Percentiles rank a stretch among this genome's conserved stretches.
These are phyloP conservation scores for Stropharia rugosoannulata DNA, from an alignment of 768 basidiomycete species.

Conservation along the genomic window DNA sequence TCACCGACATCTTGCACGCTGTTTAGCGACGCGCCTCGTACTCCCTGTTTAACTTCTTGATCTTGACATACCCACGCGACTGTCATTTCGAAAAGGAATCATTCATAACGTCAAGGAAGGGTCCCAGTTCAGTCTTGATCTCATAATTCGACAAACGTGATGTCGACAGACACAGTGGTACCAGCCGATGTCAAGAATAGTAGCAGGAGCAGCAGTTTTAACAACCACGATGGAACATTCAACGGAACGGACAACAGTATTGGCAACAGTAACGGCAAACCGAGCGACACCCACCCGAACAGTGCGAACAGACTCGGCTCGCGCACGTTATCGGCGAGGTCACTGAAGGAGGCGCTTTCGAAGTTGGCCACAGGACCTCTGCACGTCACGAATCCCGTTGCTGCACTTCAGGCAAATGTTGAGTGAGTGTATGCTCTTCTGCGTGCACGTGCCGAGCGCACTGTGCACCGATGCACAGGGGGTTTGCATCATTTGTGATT, in stretches of 20 bases:
- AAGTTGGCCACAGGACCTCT: conserved; percentile 58
- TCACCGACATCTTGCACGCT: not conserved
- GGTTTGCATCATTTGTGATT: too few species aligned
- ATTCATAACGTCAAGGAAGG: not conserved
- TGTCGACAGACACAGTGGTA: not conserved
- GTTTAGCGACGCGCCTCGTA: too few species aligned
- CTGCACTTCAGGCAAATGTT: conserved; percentile 69
- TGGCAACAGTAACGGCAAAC: not conserved
- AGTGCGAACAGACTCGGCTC: conserved; percentile 1
- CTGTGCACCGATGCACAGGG: too few species aligned
- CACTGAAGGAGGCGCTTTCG: conserved; percentile 62
- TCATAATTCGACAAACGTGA: not conserved
- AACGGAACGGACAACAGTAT: not conserved
- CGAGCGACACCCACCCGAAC: not conserved
- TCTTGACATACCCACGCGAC: not conserved
- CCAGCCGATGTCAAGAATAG: not conserved
- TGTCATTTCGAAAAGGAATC: not conserved
- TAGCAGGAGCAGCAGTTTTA: too few species aligned
- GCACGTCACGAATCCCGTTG: conserved; percentile 48
- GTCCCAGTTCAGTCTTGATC: not conserved
- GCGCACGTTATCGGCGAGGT: conserved; percentile 57
- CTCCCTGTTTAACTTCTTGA: not conserved
- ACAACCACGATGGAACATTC: too few species aligned
- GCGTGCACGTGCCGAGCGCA: not conserved
- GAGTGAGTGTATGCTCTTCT: conserved; percentile 46